phyloP scores from a whole-genome alignment of 257 asterid genomes.

The Oldenlandia corymbosa region DNA sequence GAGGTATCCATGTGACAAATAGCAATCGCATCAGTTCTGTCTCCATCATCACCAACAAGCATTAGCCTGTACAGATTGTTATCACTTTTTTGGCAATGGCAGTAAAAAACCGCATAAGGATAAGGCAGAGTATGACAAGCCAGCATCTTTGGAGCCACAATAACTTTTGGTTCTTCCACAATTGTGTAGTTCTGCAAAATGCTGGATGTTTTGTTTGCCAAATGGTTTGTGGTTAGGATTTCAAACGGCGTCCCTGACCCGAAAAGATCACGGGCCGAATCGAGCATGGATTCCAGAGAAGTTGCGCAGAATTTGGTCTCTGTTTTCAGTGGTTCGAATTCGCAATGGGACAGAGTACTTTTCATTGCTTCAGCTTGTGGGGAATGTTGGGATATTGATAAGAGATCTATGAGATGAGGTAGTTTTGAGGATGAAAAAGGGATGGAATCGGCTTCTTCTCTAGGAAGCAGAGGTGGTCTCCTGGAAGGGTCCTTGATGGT shows the following conservation, averaged over 20 bases:
- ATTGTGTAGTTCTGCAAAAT: constrained; percentile 59
- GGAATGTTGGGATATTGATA: constrained; percentile 43
- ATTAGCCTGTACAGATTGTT: constrained; percentile 45
- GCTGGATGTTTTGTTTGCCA: constrained; percentile 20
- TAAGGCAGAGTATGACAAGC: constrained; percentile 77
- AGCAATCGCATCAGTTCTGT: constrained; percentile 57
- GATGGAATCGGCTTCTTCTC: constrained; percentile 55
- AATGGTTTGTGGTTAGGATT: constrained; percentile 44
- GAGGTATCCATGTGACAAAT: constrained; percentile 80
- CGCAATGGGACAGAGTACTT: constrained; percentile 65
- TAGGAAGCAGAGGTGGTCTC: constrained; percentile 57
- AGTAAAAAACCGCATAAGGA: constrained; percentile 76
- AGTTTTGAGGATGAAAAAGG: constrained; percentile 55
- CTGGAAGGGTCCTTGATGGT: constrained; percentile 39
- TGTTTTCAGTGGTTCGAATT: constrained; percentile 43
- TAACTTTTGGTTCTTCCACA: constrained; percentile 24
- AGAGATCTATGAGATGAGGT: constrained; percentile 35
- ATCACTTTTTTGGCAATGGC: constrained; percentile 60
- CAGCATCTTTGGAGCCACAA: constrained; percentile 32
- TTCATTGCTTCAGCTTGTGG: constrained; percentile 60
- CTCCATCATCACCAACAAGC: constrained; percentile 60
- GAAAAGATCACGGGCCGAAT: constrained; percentile 29
- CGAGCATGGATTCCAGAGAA: constrained; percentile 67
- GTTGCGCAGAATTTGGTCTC: constrained; percentile 79
- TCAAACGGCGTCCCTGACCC: constrained; percentile 27